Conservation (phyloP, 441 rosid genomes). For the Brassica hybrid region DNA sequence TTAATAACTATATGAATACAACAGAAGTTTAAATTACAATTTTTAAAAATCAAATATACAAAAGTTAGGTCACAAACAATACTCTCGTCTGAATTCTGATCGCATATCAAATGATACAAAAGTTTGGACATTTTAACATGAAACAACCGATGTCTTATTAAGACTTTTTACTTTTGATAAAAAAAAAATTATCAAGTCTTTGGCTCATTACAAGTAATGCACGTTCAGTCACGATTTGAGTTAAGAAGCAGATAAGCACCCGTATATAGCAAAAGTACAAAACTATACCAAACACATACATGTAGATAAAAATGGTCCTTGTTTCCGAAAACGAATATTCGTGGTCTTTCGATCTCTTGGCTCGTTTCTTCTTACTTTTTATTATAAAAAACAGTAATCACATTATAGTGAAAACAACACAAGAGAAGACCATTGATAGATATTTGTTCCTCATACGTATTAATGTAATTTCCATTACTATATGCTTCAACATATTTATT, state of each 20-base stretch:
- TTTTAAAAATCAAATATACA: too few relatives aligned
- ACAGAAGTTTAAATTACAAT: neutral
- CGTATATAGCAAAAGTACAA: constrained; percentile 6
- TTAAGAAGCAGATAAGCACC: neutral
- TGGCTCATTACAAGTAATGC: constrained; percentile 16
- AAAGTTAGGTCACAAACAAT: neutral
- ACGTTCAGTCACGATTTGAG: constrained; percentile 28
- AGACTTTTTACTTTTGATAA: neutral
- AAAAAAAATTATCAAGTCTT: neutral
- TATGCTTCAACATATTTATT: too few relatives aligned
- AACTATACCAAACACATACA: constrained; percentile 14
- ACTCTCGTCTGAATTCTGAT: neutral
- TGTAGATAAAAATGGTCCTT: constrained; percentile 14
- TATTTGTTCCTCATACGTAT: too few relatives aligned
- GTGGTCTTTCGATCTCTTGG: neutral
- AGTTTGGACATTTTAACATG: neutral
- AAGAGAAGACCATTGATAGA: too few relatives aligned
- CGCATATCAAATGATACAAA: neutral
- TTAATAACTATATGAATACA: neutral
- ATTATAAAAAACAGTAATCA: too few relatives aligned
- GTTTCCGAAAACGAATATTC: constrained; percentile 19
- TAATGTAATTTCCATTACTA: too few relatives aligned
- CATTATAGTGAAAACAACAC: too few relatives aligned
- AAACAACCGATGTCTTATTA: neutral
- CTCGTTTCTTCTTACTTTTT: neutral